A percentile compares a stretch with the other conserved stretches of the same genome.
phyloP scores from a whole-genome alignment of 1,139 yeast species.

The Pneumocystis sp. region DNA sequence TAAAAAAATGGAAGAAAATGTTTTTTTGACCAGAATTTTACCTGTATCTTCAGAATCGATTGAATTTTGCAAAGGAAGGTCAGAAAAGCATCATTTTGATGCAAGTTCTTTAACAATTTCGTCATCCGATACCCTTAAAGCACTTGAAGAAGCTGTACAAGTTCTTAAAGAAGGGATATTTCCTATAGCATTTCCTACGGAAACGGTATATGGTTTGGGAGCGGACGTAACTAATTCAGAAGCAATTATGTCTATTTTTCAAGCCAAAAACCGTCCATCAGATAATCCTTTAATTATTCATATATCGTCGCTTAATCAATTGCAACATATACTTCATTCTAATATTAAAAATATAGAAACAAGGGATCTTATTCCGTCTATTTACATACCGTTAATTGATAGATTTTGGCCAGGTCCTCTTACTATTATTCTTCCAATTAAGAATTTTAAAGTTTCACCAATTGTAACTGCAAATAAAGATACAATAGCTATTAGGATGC shows the following conservation, averaged over 20 bases:
- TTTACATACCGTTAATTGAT: slow-evolving; percentile 46
- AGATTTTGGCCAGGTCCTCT: slow-evolving; percentile 94
- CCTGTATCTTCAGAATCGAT: neutral
- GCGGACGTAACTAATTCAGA: slow-evolving; percentile 68
- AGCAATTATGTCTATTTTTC: slow-evolving; percentile 60
- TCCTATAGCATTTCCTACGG: slow-evolving; percentile 89
- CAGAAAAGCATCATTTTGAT: neutral
- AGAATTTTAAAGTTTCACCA: slow-evolving; percentile 6
- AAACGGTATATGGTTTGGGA: slow-evolving; percentile 90
- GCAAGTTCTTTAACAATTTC: neutral
- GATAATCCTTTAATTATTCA: slow-evolving; percentile 91
- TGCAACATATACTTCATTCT: slow-evolving; percentile 39
- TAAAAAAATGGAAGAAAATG: neutral
- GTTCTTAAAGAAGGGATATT: slow-evolving; percentile 28
- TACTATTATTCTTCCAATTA: slow-evolving; percentile 58
- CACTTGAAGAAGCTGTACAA: slow-evolving; percentile 43
- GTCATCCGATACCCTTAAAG: slow-evolving; percentile 30
- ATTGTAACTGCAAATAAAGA: slow-evolving; percentile 76
- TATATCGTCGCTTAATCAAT: slow-evolving; percentile 61
- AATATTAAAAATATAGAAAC: neutral
- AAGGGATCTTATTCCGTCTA: slow-evolving; percentile 35
- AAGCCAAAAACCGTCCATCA: slow-evolving; percentile 83
- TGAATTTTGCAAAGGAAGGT: neutral
- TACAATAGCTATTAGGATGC: slow-evolving; percentile 85
- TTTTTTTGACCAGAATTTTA: neutral